Base-by-base conservation (phyloP, 768 basidiomycete species). In the Nevesoporus exiguus region DNA sequence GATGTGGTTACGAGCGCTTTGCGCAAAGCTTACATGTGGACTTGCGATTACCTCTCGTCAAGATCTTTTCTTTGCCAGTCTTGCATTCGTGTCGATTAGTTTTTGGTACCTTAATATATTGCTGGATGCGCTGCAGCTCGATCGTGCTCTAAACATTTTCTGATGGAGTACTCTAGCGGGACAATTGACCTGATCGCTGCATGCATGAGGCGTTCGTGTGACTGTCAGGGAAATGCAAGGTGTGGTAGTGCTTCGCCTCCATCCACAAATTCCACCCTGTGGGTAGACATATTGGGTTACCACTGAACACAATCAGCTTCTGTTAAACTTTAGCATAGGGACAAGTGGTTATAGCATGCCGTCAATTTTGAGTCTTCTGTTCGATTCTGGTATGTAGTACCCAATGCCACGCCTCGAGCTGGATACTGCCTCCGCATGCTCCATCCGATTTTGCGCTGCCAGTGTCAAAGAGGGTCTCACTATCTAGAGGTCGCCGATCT, bases 41-140 rank as follows among this genome's bases (percentile, higher is more conserved):
- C 47, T 54, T 31, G 25, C 59, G 47, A 43, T 55, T 48, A 42
- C 47, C 40, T 54, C 43, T 53, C n/a, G n/a, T n/a, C n/a, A n/a
- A n/a, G n/a, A n/a, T 27, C 42, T 22, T 27, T 36, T 33, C 49
- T 30, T 44, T 21, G 14, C 39, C n/a, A n/a, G 39, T 39, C 19
- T 51, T 55, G 29, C 47, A 40, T 51, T n/a, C 47, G 55, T 59
- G 53, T 59, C 48, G 53, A 47, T 51, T 49, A 53, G 54, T 44
- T 25, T 44, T 48, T 43, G 46, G 55, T 60, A 37, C 53, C 54
- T 59, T 57, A 60, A 60, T 67, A 50, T 65, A 59, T 40, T 51
- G 40, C 51, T 60, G 58, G 57, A 63, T 66, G 62, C 56, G 60
- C 54, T 52, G 44, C 51, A 58, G 49, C 53, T 48, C 19, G 58